Conservation (phyloP, 2,329 filamentous ascomycete species). For the Exutisphaerella laricina region DNA sequence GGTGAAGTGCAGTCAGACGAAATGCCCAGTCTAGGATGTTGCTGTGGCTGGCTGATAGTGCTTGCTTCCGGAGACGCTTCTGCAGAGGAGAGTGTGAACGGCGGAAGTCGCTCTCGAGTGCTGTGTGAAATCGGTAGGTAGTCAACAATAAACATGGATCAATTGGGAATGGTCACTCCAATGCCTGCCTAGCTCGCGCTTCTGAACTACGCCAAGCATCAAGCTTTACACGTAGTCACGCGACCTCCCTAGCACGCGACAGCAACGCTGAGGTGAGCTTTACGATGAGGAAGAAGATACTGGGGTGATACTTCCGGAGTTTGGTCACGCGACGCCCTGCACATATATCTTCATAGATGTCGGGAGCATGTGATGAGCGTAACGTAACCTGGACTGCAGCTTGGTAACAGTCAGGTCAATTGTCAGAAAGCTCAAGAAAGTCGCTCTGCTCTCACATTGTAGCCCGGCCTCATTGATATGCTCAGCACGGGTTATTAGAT, state of each 20-base stretch:
- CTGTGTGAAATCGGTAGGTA: constrained; percentile 1
- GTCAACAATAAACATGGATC: no score
- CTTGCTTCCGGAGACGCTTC: constrained; percentile 1
- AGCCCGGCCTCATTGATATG: constrained; percentile 56
- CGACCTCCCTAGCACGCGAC: neutral
- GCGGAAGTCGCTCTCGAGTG: constrained; percentile 7
- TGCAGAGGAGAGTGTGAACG: neutral
- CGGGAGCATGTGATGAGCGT: constrained; percentile 21
- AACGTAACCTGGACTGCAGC: constrained; percentile 22
- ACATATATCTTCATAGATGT: neutral
- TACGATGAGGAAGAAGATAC: neutral
- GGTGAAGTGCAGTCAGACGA: constrained; percentile 4
- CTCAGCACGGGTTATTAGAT: constrained; percentile 62
- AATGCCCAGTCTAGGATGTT: constrained; percentile 3
- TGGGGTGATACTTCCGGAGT: no score
- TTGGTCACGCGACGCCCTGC: neutral
- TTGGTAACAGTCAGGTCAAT: constrained; percentile 22
- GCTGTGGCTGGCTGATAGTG: constrained; percentile 4
- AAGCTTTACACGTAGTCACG: neutral
- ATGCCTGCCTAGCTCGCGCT: neutral
- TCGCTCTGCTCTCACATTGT: constrained; percentile 63
- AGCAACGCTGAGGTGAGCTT: neutral
- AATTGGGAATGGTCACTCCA: neutral
- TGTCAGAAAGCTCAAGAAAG: constrained; percentile 31
- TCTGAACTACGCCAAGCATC: neutral